Evolutionary conservation across 148 eudicot species (phyloP), one percentile per base, ranked within the genome.

Genomic region (Persicaria maculosa): DNA sequence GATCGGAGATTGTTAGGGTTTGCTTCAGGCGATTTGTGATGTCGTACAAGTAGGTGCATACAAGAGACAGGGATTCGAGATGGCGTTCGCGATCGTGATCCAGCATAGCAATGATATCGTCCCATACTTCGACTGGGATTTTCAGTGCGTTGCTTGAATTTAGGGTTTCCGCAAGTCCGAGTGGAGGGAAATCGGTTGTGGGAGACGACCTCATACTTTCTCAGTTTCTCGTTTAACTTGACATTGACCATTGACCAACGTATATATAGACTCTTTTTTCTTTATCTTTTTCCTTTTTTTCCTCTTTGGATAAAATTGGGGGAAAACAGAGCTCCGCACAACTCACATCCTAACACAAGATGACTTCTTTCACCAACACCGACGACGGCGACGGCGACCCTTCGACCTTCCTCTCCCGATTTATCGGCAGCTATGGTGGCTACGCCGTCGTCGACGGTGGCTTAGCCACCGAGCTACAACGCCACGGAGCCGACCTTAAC

Each of bases 41-140:
- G 50, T 86, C 77, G 72, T 87, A 85, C 25, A 89, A 89, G n/a
- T 79, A 71, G 83, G 83, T 86, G 71, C 81, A 87, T 14, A 82
- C 84, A 0, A 84, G 75, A 8, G 92, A 84, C 44, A 81, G 68
- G 36, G 89, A 72, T 80, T 83, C 86, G 52, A 83, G 79, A 74
- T 81, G 67, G 36, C 36, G 36, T 31, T 31, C 36, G 20, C 80
- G 74, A 77, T 83, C 85, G 47, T 83, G 81, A 45, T 81, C 78
- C 4, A 84, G 62, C 0, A 74, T 25, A 65, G 85, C 74, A 25
- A 86, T 69, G 8, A 88, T 89, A 64, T 81, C 78, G 20, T 85
- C 90, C 93, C 93, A 89, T 75, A 86, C 83, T 78, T 89, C 93
- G 64, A 82, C 89, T 25, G 93, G 93, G 43, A 81, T 64, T 16